These are phyloP conservation scores for Rhizoclosmatium globosum DNA, from an alignment of 192 early-diverging fungal genomes.

Conservation along the genomic window DNA sequence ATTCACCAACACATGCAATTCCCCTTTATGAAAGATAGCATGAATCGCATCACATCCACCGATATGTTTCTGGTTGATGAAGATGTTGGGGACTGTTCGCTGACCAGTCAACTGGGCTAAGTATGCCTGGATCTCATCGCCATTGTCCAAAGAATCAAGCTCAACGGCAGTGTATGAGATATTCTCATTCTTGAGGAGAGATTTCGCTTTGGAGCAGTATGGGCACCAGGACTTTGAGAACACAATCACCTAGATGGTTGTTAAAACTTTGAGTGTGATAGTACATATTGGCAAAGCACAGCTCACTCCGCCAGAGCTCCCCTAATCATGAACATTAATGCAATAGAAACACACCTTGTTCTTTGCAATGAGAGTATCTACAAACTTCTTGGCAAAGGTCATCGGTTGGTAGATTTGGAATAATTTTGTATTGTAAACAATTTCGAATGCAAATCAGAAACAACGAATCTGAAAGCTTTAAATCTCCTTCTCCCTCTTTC, in stretches of 20 bases:
- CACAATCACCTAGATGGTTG: slow-evolving; percentile 58
- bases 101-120: slow-evolving; percentile 53
- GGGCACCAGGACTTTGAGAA: slow-evolving; percentile 74
- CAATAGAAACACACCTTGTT: not conserved
- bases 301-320: too few species aligned
- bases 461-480: too few species aligned
- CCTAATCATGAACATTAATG: too few species aligned
- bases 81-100: slow-evolving; percentile 59
- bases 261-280: too few species aligned
- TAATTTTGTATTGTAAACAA: too few species aligned
- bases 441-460: too few species aligned
- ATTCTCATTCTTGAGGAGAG: slow-evolving; percentile 44
- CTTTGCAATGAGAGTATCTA: not conserved
- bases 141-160: slow-evolving; percentile 49
- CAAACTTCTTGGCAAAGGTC: not conserved
- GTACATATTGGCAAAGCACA: too few species aligned
- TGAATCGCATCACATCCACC: slow-evolving; percentile 56
- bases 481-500: too few species aligned
- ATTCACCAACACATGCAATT: slow-evolving; percentile 35
- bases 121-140: slow-evolving; percentile 57
- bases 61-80: slow-evolving; percentile 47
- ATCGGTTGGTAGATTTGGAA: too few species aligned
- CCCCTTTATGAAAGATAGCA: slow-evolving; percentile 37
- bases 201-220: slow-evolving; percentile 62
- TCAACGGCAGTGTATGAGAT: slow-evolving; percentile 43